Conservation (phyloP, 2,329 filamentous ascomycete species). For the Penicillium griseofulvum region DNA sequence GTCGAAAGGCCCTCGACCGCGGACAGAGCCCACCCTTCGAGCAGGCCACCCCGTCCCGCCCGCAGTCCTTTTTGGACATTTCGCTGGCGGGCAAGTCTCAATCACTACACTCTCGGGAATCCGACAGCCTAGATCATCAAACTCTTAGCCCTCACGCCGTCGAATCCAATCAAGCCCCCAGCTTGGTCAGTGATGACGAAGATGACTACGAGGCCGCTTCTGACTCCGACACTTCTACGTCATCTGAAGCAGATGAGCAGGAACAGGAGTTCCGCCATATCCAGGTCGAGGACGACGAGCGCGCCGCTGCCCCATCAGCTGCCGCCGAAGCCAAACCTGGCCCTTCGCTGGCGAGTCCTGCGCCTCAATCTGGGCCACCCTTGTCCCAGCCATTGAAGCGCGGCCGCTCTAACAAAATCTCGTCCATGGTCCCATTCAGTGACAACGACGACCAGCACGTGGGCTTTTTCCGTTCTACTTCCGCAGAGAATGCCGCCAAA, state of each 20-base stretch:
- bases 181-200: conserved; percentile 71
- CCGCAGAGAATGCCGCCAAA: conserved; percentile 32
- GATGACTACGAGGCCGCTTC: conserved; percentile 71
- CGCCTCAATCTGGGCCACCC: conserved; percentile 24
- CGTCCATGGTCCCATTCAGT: conserved; percentile 26
- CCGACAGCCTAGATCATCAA: conserved; percentile 48
- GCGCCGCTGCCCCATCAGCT: conserved; percentile 35
- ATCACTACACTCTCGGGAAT: conserved; percentile 30
- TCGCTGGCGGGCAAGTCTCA: conserved; percentile 46
- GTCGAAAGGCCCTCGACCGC: conserved; percentile 56
- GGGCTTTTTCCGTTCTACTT: conserved; percentile 37
- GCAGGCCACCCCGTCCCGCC: conserved; percentile 37
- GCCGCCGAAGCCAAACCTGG: conserved; percentile 35
- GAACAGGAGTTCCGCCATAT: conserved; percentile 49
- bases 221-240: conserved; percentile 57
- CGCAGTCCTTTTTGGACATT: conserved; percentile 29
- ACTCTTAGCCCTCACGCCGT: conserved; percentile 68
- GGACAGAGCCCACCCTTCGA: conserved; percentile 42
- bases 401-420: conserved; percentile 32
- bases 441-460: conserved; percentile 37
- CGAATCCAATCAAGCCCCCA: conserved; percentile 73
- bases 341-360: conserved; percentile 30
- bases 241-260: conserved; percentile 53
- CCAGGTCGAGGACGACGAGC: conserved; percentile 48
- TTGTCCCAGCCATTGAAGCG: conserved; percentile 34